These are phyloP conservation scores for Dactylellina sp. DNA, from an alignment of 2,329 filamentous ascomycete genomes.

Conservation along the genomic window DNA sequence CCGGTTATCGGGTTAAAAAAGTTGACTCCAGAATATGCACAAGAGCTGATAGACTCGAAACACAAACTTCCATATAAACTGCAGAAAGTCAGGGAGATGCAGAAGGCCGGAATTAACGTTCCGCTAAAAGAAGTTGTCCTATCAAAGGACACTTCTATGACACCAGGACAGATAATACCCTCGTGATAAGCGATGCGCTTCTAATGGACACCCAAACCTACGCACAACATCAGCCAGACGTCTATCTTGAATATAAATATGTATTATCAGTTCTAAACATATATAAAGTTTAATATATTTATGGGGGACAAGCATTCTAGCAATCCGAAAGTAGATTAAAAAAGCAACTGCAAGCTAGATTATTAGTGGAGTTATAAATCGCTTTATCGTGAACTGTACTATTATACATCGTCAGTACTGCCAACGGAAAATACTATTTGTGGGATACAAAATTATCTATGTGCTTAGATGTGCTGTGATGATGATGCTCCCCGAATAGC, in stretches of 20 bases:
- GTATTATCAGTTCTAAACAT: too few species aligned
- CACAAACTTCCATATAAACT: constrained; percentile 65
- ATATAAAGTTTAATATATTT: too few species aligned
- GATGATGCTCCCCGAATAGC: constrained; percentile 15
- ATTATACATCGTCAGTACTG: too few species aligned
- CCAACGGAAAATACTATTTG: too few species aligned
- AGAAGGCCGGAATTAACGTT: constrained; percentile 63
- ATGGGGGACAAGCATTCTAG: too few species aligned
- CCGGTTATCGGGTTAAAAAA: constrained; percentile 94
- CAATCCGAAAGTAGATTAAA: too few species aligned
- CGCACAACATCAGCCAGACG: constrained; percentile 6
- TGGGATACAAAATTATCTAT: too few species aligned
- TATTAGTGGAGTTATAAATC: too few species aligned
- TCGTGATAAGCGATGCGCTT: constrained; percentile 18
- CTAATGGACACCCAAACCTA: constrained; percentile 20
- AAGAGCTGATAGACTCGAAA: constrained; percentile 70
- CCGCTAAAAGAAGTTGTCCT: constrained; percentile 41
- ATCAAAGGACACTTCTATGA: constrained; percentile 50
- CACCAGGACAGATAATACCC: constrained; percentile 52
- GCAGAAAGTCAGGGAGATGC: constrained; percentile 77
- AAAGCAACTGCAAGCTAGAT: too few species aligned
- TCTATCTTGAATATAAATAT: neutral
- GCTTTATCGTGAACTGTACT: too few species aligned
- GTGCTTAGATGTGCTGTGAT: neutral
- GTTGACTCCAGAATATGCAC: constrained; percentile 79